These are phyloP conservation scores for Gynandropsis gynandra DNA, from an alignment of 345 rosid genomes.

Conservation along the genomic window DNA sequence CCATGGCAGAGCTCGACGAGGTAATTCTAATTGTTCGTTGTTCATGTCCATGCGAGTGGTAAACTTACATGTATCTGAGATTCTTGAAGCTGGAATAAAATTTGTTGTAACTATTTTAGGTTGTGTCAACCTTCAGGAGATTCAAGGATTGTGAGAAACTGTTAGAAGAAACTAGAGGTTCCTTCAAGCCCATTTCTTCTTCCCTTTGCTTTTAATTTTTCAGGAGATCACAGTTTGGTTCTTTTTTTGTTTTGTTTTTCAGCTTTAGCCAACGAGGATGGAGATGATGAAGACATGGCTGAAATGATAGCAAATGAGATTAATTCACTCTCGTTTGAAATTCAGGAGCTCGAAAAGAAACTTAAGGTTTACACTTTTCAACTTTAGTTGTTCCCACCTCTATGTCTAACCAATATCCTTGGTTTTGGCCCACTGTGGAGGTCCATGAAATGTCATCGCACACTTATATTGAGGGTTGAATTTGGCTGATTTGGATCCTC, in stretches of 20 bases:
- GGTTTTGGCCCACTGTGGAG: neutral
- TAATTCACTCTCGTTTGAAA: constrained; percentile 51
- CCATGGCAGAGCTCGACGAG: constrained; percentile 83
- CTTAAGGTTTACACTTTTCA: constrained; percentile 51
- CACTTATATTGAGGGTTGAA: neutral
- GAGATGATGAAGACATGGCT: constrained; percentile 81
- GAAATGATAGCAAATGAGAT: constrained; percentile 85
- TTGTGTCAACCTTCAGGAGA: constrained; percentile 60
- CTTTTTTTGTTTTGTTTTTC: constrained; percentile 3
- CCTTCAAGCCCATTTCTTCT: constrained; percentile 11
- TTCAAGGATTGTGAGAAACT: constrained; percentile 82
- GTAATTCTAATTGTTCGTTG: constrained; percentile 26
- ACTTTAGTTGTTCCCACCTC: neutral
- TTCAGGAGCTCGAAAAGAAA: constrained; percentile 67
- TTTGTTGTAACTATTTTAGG: constrained; percentile 30
- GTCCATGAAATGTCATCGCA: neutral
- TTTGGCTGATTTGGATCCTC: constrained; percentile 13
- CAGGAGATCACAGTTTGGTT: neutral
- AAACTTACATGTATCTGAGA: constrained; percentile 5
- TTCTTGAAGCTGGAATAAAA: constrained; percentile 4
- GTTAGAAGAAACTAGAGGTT: constrained; percentile 75
- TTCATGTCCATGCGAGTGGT: neutral
- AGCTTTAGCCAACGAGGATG: constrained; percentile 74
- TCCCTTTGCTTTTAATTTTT: neutral
- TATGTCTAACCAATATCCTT: constrained; percentile 9